phyloP scores from a whole-genome alignment of 495 filamentous ascomycete species.

The Mytilinidion resinicola region DNA sequence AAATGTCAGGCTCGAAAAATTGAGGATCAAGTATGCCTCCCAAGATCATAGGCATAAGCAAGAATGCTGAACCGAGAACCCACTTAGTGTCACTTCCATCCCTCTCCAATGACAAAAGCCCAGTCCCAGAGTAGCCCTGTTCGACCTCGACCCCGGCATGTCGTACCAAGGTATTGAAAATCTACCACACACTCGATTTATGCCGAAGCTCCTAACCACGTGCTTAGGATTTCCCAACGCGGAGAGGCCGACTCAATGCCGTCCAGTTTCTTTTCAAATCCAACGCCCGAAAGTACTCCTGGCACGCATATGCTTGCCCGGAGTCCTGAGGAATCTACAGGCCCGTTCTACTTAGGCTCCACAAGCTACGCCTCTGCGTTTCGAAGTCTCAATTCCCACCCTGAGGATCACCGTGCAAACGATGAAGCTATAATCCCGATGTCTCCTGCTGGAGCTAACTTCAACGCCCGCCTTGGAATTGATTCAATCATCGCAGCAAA shows the following conservation, averaged over 20 bases:
- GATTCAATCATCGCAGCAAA: neutral
- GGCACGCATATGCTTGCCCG: neutral
- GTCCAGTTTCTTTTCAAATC: constrained; percentile 5
- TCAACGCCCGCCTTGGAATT: no score
- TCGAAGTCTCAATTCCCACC: constrained; percentile 7
- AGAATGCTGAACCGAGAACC: constrained; percentile 5
- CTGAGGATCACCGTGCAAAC: no score
- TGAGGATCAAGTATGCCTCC: constrained; percentile 11
- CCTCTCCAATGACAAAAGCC: constrained; percentile 22
- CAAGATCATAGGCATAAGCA: neutral
- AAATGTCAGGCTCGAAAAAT: constrained; percentile 22
- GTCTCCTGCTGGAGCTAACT: no score
- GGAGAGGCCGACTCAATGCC: neutral
- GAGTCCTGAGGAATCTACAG: neutral
- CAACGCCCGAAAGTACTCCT: constrained; percentile 6
- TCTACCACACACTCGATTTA: no score
- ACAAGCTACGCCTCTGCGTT: constrained; percentile 24
- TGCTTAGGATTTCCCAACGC: neutral
- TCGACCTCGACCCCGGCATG: no score
- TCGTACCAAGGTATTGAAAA: no score
- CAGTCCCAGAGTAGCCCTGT: no score
- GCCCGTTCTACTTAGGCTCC: constrained; percentile 16
- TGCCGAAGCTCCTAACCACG: no score
- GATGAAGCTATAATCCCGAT: no score
- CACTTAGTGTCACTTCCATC: constrained; percentile 25